Evolutionary conservation across 345 rosid species (phyloP), one percentile per base, ranked within the genome.

Genomic region (Chamaenerion angustifolium): DNA sequence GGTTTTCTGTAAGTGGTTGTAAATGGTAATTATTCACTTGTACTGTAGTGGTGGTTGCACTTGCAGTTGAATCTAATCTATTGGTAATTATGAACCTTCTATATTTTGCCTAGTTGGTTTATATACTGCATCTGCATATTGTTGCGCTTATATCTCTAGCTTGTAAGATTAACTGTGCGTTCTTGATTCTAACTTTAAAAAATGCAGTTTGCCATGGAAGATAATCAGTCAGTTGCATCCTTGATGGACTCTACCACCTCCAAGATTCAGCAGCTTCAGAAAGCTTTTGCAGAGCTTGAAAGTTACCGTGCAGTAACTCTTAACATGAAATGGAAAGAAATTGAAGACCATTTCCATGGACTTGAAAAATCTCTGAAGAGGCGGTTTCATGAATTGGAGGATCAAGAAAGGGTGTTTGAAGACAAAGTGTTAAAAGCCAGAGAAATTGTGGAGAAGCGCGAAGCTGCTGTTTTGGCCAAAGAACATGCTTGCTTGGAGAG

Each of bases 271-370:
- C 96, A 93, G 71, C 99, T 93, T 74, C 96, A 92, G 81, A 84
- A 71, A 68, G 98, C 98, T 11, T 92, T 92, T 75, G 89, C 96
- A 68, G 96, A 92, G 69, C 98, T 92, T 56, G 98, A 92, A 68
- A 84, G 95, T 54, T 88, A 87, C 56, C 81, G 88, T 52, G 95
- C 95, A 1, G 66, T 92, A 51, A 75, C 98, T 8, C 88, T 92
- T 52, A 87, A 92, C 68, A 46, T 87, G 66, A 92, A 80, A 63
- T 87, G 98, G 98, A 84, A 87, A 71, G 98, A 84, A 63, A 77
- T 92, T 25, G 96, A 92, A 70, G 96, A 80, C 55, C 96, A 92
- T 77, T 92, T 87, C 60, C 85, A 85, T 64, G 98, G 98, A 56
- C 95, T 92, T 42, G 96, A 92, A 65, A 92, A 82, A 64, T 92